Evolutionary conservation across 768 basidiomycete species (phyloP).

Genomic region (Podaxis pistillaris): DNA sequence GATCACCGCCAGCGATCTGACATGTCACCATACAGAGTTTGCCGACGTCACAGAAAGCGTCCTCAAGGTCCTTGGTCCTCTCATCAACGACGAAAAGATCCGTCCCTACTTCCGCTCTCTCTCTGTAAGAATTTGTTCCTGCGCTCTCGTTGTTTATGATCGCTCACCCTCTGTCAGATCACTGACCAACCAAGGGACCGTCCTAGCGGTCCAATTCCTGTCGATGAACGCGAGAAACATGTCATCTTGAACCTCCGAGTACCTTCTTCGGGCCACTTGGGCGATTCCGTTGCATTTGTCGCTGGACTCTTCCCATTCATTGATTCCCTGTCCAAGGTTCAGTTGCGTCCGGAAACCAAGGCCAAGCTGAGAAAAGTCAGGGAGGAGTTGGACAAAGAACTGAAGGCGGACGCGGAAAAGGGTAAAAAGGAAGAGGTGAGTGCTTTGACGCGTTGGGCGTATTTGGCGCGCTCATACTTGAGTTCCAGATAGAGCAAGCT

Average conservation of each 20-base stretch:
- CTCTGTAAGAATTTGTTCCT: slow-evolving; percentile 48
- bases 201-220: slow-evolving; percentile 50
- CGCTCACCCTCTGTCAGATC: slow-evolving; percentile 38
- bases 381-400: slow-evolving; percentile 65
- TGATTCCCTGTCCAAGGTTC: slow-evolving; percentile 59
- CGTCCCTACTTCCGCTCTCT: slow-evolving; percentile 83
- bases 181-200: slow-evolving; percentile 84
- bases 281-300: slow-evolving; percentile 58
- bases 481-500: slow-evolving; percentile 36
- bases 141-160: slow-evolving; percentile 4
- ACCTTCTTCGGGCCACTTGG: slow-evolving; percentile 47
- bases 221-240: slow-evolving; percentile 63
- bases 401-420: slow-evolving; percentile 64
- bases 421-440: slow-evolving; percentile 72
- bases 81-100: slow-evolving; percentile 64
- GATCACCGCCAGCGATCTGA: slow-evolving; percentile 10
- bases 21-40: slow-evolving; percentile 51
- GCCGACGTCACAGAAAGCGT: slow-evolving; percentile 82
- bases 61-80: slow-evolving; percentile 52
- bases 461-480: not conserved
- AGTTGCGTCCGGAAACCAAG: slow-evolving; percentile 80
- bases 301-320: slow-evolving; percentile 71
- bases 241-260: slow-evolving; percentile 66
- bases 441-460: slow-evolving; percentile 4
- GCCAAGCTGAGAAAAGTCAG: slow-evolving; percentile 72